Evolutionary conservation across 1,139 yeast genomes (phyloP), one percentile per base, ranked within the genome.

Genomic region (Suzukiozyma palmioleophila): DNA sequence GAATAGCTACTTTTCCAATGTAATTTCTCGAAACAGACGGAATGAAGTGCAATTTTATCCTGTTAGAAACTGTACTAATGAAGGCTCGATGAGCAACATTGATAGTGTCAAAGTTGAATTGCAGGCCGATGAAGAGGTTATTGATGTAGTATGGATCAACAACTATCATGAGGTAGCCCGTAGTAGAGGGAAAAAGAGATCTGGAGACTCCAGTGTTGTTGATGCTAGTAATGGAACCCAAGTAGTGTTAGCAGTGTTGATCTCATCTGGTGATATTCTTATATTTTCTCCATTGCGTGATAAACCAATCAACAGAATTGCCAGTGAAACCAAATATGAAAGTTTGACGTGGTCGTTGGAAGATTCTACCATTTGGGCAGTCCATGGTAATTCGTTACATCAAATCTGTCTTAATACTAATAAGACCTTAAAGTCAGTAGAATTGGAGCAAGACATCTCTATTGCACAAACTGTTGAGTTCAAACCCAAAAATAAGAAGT

Each of bases 281-380:
- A 52, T 72, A 7, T 64, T 68, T 39, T 66, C 77, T 2, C 78
- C 79, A 1, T 51, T 54, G 27, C 57, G 60, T 21, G 65, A 64
- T 39, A 65, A 60, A 24, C 49, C 64, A 10, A 52, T 64, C 22
- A 58, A 57, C 42, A 64, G 68, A 46, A 61, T 71, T 37, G 35
- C 54, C 24, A 48, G 46, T 34, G 56, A 60, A 0, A 54, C 56
- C 6, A 56, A 52, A 1, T 43, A 62, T 3, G 44, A 56, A 7
- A 48, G 60, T 13, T 43, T 56, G 32, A 50, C 62, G 3, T 27
- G 45, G 21, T 49, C 43, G 9, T 33, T 38, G 22, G 43, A 26
- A 33, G 35, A 26, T 32, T 39, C 42, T 31, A 39, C 43, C n/a
- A 45, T 60, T 12, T 59, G 62, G 59, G 60, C 50, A 5, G 46